Conservation (phyloP, 192 early-diverging fungal genomes). For the Oehlia diaphana region DNA sequence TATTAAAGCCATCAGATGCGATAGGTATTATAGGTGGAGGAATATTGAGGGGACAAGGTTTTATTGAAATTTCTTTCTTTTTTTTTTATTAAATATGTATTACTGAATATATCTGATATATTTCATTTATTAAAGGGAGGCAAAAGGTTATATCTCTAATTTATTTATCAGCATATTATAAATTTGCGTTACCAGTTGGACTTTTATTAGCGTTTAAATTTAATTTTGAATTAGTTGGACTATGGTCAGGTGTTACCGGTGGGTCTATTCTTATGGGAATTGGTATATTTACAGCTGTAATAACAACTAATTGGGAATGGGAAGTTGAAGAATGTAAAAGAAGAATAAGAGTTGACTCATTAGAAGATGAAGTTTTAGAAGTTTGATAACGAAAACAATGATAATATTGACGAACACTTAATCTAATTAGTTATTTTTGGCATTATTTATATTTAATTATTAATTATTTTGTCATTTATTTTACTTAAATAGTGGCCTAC, state of each 20-base stretch:
- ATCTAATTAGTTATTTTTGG: too few species aligned
- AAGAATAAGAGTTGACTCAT: conserved; percentile 12
- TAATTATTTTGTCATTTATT: too few species aligned
- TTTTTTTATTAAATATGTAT: not conserved
- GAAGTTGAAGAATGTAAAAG: conserved; percentile 38
- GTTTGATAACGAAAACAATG: too few species aligned
- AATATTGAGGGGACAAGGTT: conserved; percentile 61
- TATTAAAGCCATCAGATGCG: conserved; percentile 57
- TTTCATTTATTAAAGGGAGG: conserved; percentile 47
- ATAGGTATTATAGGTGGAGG: conserved; percentile 64
- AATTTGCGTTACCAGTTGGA: conserved; percentile 67
- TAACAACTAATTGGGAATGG: conserved; percentile 38
- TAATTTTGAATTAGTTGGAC: conserved; percentile 56
- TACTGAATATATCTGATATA: too few species aligned
- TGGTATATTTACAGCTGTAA: conserved; percentile 39
- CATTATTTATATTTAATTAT: too few species aligned
- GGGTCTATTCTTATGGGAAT: conserved; percentile 46
- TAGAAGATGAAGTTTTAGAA: not conserved
- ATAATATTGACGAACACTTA: too few species aligned
- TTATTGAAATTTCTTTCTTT: not conserved
- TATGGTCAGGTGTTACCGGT: conserved; percentile 61
- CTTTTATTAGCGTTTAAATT: conserved; percentile 56
- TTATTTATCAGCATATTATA: conserved; percentile 66
- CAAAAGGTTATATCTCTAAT: conserved; percentile 65
- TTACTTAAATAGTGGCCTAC: too few species aligned